Conservation (phyloP, 177 flowering plant species). For the Vitis hybrid region DNA sequence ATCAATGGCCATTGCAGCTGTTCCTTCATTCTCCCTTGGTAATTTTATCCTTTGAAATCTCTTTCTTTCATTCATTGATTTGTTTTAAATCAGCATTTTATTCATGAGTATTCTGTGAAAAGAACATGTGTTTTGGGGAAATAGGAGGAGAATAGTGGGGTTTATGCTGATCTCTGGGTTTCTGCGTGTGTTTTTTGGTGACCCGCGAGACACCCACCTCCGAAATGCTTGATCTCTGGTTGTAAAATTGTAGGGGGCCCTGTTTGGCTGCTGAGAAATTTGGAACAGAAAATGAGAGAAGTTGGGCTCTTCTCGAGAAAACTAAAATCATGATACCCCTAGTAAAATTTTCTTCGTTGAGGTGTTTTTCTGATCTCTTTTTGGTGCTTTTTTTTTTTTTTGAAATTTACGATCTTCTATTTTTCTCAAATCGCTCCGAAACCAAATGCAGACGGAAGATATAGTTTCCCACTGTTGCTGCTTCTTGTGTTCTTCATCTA, state of each 20-base stretch:
- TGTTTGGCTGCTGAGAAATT: conserved; percentile 4
- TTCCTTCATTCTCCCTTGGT: conserved; percentile 39
- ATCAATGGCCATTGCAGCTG: conserved; percentile 35
- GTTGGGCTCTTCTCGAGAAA: background rate
- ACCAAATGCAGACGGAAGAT: too few species aligned
- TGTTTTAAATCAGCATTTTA: too few species aligned
- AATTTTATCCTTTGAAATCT: conserved; percentile 3
- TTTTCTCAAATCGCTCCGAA: too few species aligned
- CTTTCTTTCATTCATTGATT: background rate
- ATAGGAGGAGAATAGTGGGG: background rate
- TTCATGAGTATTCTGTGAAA: too few species aligned
- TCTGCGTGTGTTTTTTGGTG: background rate
- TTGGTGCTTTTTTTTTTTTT: too few species aligned
- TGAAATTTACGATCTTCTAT: too few species aligned
- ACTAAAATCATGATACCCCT: background rate
- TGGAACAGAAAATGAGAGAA: background rate
- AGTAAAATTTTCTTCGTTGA: background rate
- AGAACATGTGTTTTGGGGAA: too few species aligned
- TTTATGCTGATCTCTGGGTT: background rate
- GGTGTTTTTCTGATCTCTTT: background rate
- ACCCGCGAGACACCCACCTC: background rate
- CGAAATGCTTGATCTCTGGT: background rate
- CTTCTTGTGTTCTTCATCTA: too few species aligned
- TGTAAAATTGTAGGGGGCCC: background rate
- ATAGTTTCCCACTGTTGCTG: too few species aligned